phyloP scores from a whole-genome alignment of 352 stramenopile species.

The Pseudoperonospora humuli region DNA sequence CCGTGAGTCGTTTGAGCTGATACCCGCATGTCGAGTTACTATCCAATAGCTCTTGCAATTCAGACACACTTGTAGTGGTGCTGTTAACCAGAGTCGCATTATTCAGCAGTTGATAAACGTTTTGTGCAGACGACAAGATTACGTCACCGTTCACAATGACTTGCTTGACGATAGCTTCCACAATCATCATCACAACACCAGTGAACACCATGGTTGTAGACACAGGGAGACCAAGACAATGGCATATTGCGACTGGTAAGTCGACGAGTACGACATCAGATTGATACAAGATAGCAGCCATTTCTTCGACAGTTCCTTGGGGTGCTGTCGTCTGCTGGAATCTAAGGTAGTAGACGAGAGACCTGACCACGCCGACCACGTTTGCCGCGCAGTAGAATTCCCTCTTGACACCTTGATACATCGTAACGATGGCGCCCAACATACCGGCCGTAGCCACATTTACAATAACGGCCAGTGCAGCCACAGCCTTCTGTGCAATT shows the following conservation, averaged over 20 bases:
- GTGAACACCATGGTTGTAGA: conserved; percentile 9
- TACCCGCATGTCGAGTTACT: conserved; percentile 13
- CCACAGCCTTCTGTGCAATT: conserved; percentile 4
- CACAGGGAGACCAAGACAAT: conserved; percentile 15
- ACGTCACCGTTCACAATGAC: conserved; percentile 13
- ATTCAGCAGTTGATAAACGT: conserved; percentile 9
- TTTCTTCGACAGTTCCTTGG: conserved; percentile 6
- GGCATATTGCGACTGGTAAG: conserved; percentile 14
- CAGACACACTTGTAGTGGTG: conserved; percentile 3
- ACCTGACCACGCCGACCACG: conserved; percentile 13
- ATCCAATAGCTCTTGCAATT: conserved; percentile 14
- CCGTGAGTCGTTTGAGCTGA: conserved; percentile 18
- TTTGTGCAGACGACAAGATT: conserved; percentile 11
- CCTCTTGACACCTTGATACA: not conserved
- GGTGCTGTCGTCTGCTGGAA: conserved; percentile 11
- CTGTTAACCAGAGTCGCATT: conserved; percentile 6
- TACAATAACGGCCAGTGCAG: conserved; percentile 7
- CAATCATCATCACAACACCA: conserved; percentile 15
- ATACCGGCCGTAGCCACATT: conserved; percentile 18
- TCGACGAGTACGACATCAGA: conserved; percentile 16
- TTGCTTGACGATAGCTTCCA: conserved; percentile 15
- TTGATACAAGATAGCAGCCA: conserved; percentile 13
- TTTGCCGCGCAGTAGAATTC: conserved; percentile 19
- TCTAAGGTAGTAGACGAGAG: conserved; percentile 12
- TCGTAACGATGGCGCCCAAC: conserved; percentile 5